Evolutionary conservation across 441 rosid species (phyloP), one percentile per base, ranked within the genome.

Genomic region (Pelargonium fulgidum): DNA sequence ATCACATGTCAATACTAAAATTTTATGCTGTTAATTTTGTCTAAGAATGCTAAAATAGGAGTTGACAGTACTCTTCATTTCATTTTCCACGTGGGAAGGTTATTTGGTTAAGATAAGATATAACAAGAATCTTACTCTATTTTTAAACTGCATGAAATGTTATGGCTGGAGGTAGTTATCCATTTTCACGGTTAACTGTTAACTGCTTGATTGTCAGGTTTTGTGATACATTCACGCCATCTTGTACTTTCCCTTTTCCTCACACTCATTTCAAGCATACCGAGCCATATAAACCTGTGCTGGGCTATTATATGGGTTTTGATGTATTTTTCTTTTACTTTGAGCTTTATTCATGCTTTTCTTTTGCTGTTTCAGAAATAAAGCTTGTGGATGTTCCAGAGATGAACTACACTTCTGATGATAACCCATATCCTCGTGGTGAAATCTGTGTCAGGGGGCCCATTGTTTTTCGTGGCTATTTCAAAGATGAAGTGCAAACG

Each of bases 381-480:
- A 94, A 94, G 87, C 98, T 92, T 70, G 94, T 85, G 80, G 98
- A 94, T 70, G 99, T 94, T 73, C 92, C 91, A 19, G 98, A 94
- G 77, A 94, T 92, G 99, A 89, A 87, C 82, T 94, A 94, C 75
- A 92, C 93, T 71, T 86, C 98, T 47, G 89, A 84, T 7, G 96
- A 94, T 87, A 77, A 79, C 66, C 99, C 99, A 11, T 74, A 87
- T 84, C 94, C 96, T 66, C 98, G 98, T 3, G 99, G 99, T 10
- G 98, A 94, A 81, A 92, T 94, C 81, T 94, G 99, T 79, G 87
- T 92, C 33, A 90, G 99, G 79, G 98, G 99, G 72, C 99, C 97
- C 71, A 85, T 65, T 65, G 74, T 94, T 70, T 94, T 94, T 76
- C 80, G 42, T 76, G 98, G 99, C 70, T 92, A 94, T 80, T 81